Conservation (phyloP, 75 land plant species). For the Picea sitchensis region DNA sequence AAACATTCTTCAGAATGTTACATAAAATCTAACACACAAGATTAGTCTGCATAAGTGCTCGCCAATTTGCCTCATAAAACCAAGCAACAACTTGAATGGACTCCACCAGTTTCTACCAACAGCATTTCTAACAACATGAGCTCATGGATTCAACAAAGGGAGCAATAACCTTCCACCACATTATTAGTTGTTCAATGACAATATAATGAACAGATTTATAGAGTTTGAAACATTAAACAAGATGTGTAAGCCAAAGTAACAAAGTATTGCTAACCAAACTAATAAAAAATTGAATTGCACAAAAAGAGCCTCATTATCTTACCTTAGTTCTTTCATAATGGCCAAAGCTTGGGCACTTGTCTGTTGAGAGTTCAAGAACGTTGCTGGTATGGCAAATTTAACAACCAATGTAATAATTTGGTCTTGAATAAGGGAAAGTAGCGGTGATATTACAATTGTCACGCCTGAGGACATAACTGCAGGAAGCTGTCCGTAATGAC, state of each 20-base stretch:
- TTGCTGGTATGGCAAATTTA: constrained; percentile 70
- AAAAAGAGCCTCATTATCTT: constrained; percentile 11
- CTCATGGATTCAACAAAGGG: not conserved
- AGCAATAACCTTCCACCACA: not conserved
- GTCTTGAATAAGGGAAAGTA: constrained; percentile 85
- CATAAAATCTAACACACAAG: no score
- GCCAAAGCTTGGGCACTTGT: constrained; percentile 51
- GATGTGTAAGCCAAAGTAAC: no score
- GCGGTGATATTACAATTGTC: constrained; percentile 76
- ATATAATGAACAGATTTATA: not conserved
- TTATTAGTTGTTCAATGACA: no score
- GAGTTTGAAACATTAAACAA: not conserved
- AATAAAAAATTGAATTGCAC: not conserved
- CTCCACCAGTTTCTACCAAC: no score
- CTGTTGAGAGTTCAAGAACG: constrained; percentile 85
- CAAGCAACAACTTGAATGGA: no score
- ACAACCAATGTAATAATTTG: constrained; percentile 65
- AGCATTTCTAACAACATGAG: no score
- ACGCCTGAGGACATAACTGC: constrained; percentile 77
- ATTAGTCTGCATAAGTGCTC: no score
- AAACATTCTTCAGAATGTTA: no score
- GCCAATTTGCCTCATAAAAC: no score
- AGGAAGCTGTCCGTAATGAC: constrained; percentile 57
- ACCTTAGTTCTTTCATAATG: constrained; percentile 73
- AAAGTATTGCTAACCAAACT: no score